Evolutionary conservation across 169 alveolate genomes (phyloP).

Genomic region (Condylostoma magnum): DNA sequence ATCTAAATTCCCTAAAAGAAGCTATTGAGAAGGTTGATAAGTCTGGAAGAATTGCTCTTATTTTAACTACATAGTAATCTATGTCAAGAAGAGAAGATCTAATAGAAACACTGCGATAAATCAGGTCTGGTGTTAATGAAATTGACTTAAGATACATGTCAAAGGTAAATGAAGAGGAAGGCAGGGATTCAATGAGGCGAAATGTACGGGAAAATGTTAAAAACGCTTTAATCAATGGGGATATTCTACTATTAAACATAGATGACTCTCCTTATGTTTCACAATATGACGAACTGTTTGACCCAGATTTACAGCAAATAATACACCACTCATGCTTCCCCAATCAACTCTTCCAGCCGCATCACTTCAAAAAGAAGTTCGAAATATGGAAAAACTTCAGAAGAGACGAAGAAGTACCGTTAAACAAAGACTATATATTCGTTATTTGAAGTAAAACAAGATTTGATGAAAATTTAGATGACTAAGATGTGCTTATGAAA

Average conservation of each 20-base stretch:
- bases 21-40: background rate
- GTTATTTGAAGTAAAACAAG: constrained; percentile 17
- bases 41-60: background rate
- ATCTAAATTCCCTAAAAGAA: background rate
- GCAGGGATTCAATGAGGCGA: background rate
- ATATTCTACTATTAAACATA: background rate
- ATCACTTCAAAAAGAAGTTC: background rate
- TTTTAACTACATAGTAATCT: background rate
- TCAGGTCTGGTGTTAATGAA: background rate
- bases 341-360: background rate
- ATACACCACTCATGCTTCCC: constrained; percentile 3
- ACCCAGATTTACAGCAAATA: constrained; percentile 22
- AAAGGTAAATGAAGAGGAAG: constrained; percentile 14
- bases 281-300: constrained; percentile 10
- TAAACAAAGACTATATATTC: background rate
- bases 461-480: constrained; percentile 6
- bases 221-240: background rate
- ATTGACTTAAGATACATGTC: background rate
- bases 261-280: constrained; percentile 1
- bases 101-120: background rate
- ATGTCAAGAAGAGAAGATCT: background rate
- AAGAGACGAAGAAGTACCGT: background rate
- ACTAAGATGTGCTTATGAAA: constrained; percentile 15
- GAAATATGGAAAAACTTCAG: constrained; percentile 9
- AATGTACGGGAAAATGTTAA: background rate